phyloP scores from a whole-genome alignment of 31 red algal genomes.

The Odonthalia washingtoniensis region DNA sequence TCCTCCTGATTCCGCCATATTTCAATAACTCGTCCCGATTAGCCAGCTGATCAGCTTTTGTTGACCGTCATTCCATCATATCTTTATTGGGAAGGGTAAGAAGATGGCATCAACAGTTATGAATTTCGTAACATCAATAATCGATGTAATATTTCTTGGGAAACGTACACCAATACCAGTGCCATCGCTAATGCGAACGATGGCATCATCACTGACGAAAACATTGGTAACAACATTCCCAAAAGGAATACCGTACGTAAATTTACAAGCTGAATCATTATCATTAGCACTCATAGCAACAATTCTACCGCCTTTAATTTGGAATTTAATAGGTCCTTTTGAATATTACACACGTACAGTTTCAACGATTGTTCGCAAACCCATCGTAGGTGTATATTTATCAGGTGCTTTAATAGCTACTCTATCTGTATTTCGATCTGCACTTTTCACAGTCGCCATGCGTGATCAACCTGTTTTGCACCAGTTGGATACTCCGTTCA shows the following conservation, averaged over 20 bases:
- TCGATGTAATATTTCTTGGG: slow-evolving; percentile 26
- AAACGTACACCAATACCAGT: slow-evolving; percentile 37
- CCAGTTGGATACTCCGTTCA: slow-evolving; percentile 39
- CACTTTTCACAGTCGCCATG: slow-evolving; percentile 77
- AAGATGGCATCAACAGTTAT: too few species aligned
- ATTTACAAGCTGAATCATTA: slow-evolving; percentile 58
- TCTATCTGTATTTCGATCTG: slow-evolving; percentile 77
- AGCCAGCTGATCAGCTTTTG: too few species aligned
- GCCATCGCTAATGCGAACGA: slow-evolving; percentile 11
- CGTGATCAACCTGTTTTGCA: slow-evolving; percentile 26
- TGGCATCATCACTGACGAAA: not conserved
- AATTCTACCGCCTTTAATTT: slow-evolving; percentile 75
- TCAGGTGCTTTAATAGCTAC: slow-evolving; percentile 76
- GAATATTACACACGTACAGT: slow-evolving; percentile 77
- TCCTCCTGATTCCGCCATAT: too few species aligned
- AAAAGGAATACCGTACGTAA: slow-evolving; percentile 42
- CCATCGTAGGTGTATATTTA: slow-evolving; percentile 74
- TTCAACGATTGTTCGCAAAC: slow-evolving; percentile 60
- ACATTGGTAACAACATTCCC: slow-evolving; percentile 26
- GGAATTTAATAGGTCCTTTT: slow-evolving; percentile 82
- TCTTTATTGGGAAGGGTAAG: too few species aligned
- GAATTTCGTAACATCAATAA: slow-evolving; percentile 3
- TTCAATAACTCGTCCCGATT: too few species aligned
- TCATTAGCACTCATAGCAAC: slow-evolving; percentile 77
- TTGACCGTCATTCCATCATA: too few species aligned